Evolutionary conservation across 257 asterid species (phyloP), one percentile per base, ranked within the genome.

Genomic region (Vinca minor): DNA sequence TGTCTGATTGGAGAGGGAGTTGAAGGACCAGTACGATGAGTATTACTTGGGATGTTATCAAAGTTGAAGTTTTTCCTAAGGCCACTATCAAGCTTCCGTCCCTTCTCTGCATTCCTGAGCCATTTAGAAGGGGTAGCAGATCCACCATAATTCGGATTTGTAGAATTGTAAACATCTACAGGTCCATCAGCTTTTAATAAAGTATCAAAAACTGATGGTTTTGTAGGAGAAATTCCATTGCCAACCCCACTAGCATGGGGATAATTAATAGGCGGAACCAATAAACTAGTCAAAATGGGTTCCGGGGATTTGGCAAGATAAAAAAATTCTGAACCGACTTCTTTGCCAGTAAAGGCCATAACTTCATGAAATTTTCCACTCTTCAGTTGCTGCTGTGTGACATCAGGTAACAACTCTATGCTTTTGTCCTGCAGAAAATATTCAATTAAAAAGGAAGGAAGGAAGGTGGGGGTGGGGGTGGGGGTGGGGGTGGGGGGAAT

Each of bases 391-490:
- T 83, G 91, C 77, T 83, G 87, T 66, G 83, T 42, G 64, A 82
- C 58, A 48, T 83, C 94, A 8, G 98, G 97, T 77, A 93, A 76
- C 78, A 89, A 72, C 66, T 85, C 91, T 57, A 89, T 73, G 68
- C 98, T 81, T 74, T 83, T 89, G 62, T 69, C 78, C 98, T 93
- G 82, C 77, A 73, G 21, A 74, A 38, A n/a, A 44, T 17, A 65
- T 8, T 47, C 63, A 53, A 36, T 21, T 59, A 1, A 45, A 38
- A 38, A 38, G 42, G 42, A 6, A 49, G 20, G 20, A 34, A 29
- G 1, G 5, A n/a, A n/a, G n/a, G n/a, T n/a, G n/a, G n/a, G n/a
- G n/a, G n/a, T n/a, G n/a, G n/a, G n/a, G n/a, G n/a, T n/a, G n/a
- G n/a, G n/a, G n/a, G n/a, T n/a, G n/a, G n/a, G n/a, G n/a, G n/a